Base-by-base conservation (phyloP, 768 basidiomycete species). In the Tylopilus subfusipes region DNA sequence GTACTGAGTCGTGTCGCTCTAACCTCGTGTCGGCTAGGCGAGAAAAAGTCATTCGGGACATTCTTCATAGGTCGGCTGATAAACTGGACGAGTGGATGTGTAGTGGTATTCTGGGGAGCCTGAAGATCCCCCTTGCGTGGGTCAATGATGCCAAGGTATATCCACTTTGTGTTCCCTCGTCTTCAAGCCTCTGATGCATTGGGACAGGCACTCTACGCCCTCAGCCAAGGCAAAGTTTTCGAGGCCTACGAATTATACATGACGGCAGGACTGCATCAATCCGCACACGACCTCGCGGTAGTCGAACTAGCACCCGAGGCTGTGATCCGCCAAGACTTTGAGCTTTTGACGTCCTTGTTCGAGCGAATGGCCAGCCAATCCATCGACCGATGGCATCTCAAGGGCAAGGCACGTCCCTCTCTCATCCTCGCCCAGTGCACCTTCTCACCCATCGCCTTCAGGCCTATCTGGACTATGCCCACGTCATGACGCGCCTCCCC, bases 291-390 rank as follows among this genome's bases (percentile, higher is more conserved):
- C 45, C 76, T 98, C 40, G 90, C 90, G n/a, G 77, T 95, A 29
- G 71, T 77, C n/a, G 86, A 94, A 55, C 80, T 99, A 9, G 91
- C 89, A 7, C 90, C 93, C 1, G 96, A 98, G 59, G 91, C 88
- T 0, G 77, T 97, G 51, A 78, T 98, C 29, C 61, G 74, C 21
- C 68, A 76, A 40, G 78, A 79, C 61, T 60, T 78, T 9, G 80
- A 78, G 3, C 75, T 96, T 13, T 71, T 97, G 22, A 75, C 76
- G 33, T 77, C 77, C n/a, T 68, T 98, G 22, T 90, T 98, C 60
- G 75, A 73, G 47, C 77, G 78, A 10, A 84, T 98, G 59, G 75
- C 74, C 22, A 79, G 78, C 12, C 48, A 75, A 36, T 67, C 75
- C 3, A 79, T 95, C 11, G 82, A 82, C 40, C 83, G 83, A 10